These are phyloP conservation scores for Pachysandra terminalis DNA, from an alignment of 164 flowering plant species.

Conservation along the genomic window DNA sequence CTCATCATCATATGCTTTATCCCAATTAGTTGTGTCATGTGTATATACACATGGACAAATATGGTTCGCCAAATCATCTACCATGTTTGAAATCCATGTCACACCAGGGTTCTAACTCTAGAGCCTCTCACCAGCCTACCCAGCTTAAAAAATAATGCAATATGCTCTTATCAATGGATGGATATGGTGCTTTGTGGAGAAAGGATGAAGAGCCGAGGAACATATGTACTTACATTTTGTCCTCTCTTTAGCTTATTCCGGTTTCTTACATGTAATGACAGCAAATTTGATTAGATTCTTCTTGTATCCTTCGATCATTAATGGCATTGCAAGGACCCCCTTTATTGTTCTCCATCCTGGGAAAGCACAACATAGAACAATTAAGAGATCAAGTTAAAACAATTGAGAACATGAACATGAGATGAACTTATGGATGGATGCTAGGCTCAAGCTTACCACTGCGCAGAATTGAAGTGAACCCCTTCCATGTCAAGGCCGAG, in stretches of 20 bases:
- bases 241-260: constrained; percentile 20
- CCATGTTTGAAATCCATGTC: too few relatives aligned
- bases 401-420: not conserved
- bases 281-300: constrained; percentile 77
- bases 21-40: too few relatives aligned
- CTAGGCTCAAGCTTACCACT: constrained; percentile 57
- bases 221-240: not conserved
- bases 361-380: not conserved
- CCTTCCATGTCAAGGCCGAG: constrained; percentile 84
- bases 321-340: constrained; percentile 86
- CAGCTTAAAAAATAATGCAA: too few relatives aligned
- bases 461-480: constrained; percentile 66
- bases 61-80: too few relatives aligned
- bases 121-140: too few relatives aligned
- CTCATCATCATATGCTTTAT: too few relatives aligned
- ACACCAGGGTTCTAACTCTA: too few relatives aligned
- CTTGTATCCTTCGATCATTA: constrained; percentile 88
- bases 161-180: too few relatives aligned
- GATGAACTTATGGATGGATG: not conserved
- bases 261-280: constrained; percentile 78
- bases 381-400: not conserved
- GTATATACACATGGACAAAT: too few relatives aligned
- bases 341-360: constrained; percentile 84
- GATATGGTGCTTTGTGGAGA: too few relatives aligned
- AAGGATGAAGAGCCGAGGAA: too few relatives aligned